Percentiles rank a stretch among this genome's conserved stretches.
phyloP scores from a whole-genome alignment of 2,329 filamentous ascomycete species.

The Talaromyces sp. region DNA sequence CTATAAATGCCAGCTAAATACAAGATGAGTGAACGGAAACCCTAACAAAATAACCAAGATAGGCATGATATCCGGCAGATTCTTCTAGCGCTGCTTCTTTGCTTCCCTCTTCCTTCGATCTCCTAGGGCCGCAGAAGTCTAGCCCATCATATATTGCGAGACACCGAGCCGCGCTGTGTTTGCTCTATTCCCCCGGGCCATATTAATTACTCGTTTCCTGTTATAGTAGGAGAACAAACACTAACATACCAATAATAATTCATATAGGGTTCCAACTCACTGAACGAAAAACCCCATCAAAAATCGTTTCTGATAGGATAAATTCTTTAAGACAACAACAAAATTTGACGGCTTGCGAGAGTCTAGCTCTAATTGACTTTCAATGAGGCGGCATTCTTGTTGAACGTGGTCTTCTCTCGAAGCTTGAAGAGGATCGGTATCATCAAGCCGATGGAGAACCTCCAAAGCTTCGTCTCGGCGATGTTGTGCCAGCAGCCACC shows the following conservation, averaged over 20 bases:
- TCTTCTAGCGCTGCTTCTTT: too few relatives aligned
- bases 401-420: background rate
- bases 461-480: background rate
- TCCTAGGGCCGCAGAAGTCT: too few relatives aligned
- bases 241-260: background rate
- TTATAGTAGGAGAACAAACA: too few relatives aligned
- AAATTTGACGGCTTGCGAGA: background rate
- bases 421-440: background rate
- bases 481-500: conserved; percentile 3
- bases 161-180: too few relatives aligned
- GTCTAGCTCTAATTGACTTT: background rate
- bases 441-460: background rate
- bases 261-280: background rate
- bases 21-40: too few relatives aligned
- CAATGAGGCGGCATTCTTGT: background rate
- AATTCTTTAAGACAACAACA: background rate
- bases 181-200: too few relatives aligned
- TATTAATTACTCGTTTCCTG: too few relatives aligned
- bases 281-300: background rate
- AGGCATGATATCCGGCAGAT: too few relatives aligned
- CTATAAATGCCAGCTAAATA: too few relatives aligned
- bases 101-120: too few relatives aligned
- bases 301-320: background rate
- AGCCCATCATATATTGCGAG: too few relatives aligned
- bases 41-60: too few relatives aligned